Evolutionary conservation across 1,284 basidiomycete species (phyloP), one percentile per base, ranked within the genome.

Genomic region (Trichosporon sp.): DNA sequence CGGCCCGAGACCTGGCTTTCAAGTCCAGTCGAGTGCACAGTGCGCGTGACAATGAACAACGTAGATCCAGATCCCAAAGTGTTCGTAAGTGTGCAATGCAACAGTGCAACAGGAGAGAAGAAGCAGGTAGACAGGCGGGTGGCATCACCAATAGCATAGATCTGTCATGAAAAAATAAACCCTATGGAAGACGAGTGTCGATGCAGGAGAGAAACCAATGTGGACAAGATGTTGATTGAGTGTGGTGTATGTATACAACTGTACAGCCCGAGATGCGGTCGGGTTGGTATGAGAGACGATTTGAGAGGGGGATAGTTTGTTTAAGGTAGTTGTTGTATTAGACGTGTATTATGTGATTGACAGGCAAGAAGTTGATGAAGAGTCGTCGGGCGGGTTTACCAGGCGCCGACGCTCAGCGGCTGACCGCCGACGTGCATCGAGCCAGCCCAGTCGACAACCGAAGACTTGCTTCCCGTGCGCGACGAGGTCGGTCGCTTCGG

Each of bases 361-460:
- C 32, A 26, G 56, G 21, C 54, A 56, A 56, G 61, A n/a, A 38
- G 26, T 14, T 12, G 31, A 63, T 11, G n/a, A n/a, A 12, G 38
- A 26, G 26, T 26, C 26, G 14, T 26, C 26, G 31, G 16, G 26
- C 31, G 26, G 14, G 14, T 40, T 68, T 26, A 74, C 73, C 73
- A 74, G 40, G 66, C 73, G 46, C 73, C 73, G 37, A 74, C 73
- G 31, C 63, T 63, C 40, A 74, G 67, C 11, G 73, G 70, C 56
- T 70, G 67, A 14, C 70, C 56, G 21, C 68, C 56, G n/a, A 69
- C 61, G 38, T 71, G 70, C 70, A 71, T 68, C 32, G 63, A 32
- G 37, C 67, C 67, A 4, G 69, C 65, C 16, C 69, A 66, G 46
- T 74, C 73, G 61, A 65, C 69, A n/a, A 69, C 70, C 35, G 66